Base-by-base conservation (phyloP, 2,329 filamentous ascomycete genomes). In the Aureobasidium sp. region DNA sequence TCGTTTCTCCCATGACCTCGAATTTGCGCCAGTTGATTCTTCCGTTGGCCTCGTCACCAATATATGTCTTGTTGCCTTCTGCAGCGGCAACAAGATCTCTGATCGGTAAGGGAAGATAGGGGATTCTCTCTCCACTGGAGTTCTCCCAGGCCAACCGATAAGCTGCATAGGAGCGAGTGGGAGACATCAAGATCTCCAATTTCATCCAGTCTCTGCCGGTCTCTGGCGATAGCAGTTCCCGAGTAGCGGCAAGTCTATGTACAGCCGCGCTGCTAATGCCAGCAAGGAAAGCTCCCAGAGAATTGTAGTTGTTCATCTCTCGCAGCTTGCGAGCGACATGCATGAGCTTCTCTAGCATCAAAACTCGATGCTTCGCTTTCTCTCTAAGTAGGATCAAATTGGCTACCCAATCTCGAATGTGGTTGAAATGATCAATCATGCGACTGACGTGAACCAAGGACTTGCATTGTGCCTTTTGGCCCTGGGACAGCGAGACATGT, bases 121-220 rank as follows among this genome's bases (percentile, higher is more conserved):
- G 94, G 49, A 99, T 97, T 34, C 92, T 84, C 67, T 95, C 91
- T 12, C 89, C 79, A 1, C 91, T 88, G 20, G 91, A 95, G 72
- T 97, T 99, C 68, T 97, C 92, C 92, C 94, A 97, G 0, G 94
- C 94, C 34, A 97, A 78, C n/a, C 94, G 89, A 75, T 99, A 99
- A 9, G 93, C 90, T 67, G 92, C 95, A 73, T 97, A 89, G 66
- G 90, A 93, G 76, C 94, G 94, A 68, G 93, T 88, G 5, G 90
- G 90, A 37, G 90, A 86, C 94, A 99, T 97, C 63, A 99, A 81
- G 65, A 97, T 88, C 53, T 91, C 89, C 31, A 97, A 80, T 65
- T 91, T 86, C 72, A 93, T 88, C 72, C 96, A 97, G 65, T 91
- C 87, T 73, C 92, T 96, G 68, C 89, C 87, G 0, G 87, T 82